Evolutionary conservation across 2,329 filamentous ascomycete genomes (phyloP).

Genomic region (Scortechinia acanthostroma): DNA sequence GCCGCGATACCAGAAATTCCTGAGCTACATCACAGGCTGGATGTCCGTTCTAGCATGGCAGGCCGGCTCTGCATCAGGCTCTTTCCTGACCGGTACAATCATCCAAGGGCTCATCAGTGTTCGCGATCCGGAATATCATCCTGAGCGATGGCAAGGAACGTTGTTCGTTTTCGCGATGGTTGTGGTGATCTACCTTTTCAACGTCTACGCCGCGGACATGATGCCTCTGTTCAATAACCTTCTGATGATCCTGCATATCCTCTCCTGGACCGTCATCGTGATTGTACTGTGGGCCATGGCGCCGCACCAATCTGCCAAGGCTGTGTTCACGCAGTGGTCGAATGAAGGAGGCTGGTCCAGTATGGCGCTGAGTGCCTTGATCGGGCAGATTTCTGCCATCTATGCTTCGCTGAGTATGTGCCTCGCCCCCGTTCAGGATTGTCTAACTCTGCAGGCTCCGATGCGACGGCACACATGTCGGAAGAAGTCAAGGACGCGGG

Average conservation of each 20-base stretch:
- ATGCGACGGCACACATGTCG: constrained; percentile 21
- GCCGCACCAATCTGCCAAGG: constrained; percentile 11
- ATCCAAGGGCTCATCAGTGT: constrained; percentile 31
- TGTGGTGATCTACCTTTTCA: constrained; percentile 29
- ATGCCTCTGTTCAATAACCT: constrained; percentile 32
- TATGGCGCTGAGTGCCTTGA: not conserved
- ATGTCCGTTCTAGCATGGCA: constrained; percentile 36
- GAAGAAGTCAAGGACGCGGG: not conserved
- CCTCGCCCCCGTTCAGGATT: constrained; percentile 14
- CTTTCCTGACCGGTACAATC: constrained; percentile 32
- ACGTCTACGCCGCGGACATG: constrained; percentile 27
- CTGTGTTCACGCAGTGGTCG: not conserved
- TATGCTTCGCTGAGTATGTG: too few relatives aligned
- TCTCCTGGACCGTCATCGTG: constrained; percentile 32
- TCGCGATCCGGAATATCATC: constrained; percentile 22
- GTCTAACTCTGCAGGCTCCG: constrained; percentile 16
- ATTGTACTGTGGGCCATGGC: constrained; percentile 22
- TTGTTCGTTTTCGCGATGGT: constrained; percentile 31
- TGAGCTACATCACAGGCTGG: constrained; percentile 43
- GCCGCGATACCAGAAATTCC: constrained; percentile 34
- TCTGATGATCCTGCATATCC: constrained; percentile 31
- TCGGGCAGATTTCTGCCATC: not conserved
- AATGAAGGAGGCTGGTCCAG: not conserved
- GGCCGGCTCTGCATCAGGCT: constrained; percentile 24
- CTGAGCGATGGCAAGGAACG: constrained; percentile 28